phyloP scores from a whole-genome alignment of 129 eudicot genomes.

The Chrysanthemum makinoi region DNA sequence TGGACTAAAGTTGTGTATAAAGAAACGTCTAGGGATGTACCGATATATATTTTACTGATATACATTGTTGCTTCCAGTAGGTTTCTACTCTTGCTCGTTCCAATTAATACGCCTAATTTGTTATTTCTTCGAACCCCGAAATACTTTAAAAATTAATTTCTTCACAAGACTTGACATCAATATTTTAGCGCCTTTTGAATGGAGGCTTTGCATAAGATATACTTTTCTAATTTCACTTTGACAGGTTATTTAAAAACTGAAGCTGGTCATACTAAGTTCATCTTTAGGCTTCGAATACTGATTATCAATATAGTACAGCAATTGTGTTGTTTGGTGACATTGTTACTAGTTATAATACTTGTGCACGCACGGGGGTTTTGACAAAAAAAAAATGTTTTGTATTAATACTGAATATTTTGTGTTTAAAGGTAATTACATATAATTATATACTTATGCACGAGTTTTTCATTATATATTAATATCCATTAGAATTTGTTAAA shows the following conservation, averaged over 20 bases:
- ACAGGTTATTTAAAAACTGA: not conserved
- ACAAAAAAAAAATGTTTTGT: no score
- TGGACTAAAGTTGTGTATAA: slow-evolving; percentile 4
- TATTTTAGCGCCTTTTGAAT: not conserved
- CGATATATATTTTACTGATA: not conserved
- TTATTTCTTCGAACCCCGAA: not conserved
- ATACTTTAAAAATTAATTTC: not conserved
- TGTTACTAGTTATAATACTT: no score
- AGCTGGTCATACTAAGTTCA: not conserved
- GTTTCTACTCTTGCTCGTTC: not conserved
- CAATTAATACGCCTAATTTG: not conserved
- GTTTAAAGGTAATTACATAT: no score
- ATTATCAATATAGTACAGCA: no score
- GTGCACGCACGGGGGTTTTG: no score
- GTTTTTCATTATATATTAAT: no score
- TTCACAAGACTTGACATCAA: not conserved
- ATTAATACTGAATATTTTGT: no score
- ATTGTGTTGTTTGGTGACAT: no score
- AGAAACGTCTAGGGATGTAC: not conserved
- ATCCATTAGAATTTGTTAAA: no score
- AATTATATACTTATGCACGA: no score
- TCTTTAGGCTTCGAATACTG: no score
- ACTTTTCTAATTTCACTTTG: not conserved
- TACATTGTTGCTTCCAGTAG: not conserved
- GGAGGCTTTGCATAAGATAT: not conserved